Conservation (phyloP, 1,284 basidiomycete genomes). For the Fomitopsis pinicola region DNA sequence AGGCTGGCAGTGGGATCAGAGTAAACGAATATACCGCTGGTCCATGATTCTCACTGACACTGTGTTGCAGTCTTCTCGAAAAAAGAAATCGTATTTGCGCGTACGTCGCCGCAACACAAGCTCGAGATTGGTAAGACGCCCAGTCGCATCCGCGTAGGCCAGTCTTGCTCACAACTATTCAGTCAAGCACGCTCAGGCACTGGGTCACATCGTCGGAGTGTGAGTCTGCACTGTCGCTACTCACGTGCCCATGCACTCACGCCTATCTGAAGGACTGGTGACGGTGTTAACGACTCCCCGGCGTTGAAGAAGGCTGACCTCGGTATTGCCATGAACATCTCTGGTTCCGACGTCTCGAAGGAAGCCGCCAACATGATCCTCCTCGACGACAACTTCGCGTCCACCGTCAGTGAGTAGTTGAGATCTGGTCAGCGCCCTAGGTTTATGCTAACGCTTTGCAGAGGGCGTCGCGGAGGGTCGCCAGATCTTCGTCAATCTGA, state of each 20-base stretch:
- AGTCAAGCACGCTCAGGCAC: constrained; percentile 68
- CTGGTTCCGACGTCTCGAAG: constrained; percentile 69
- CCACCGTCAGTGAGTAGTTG: constrained; percentile 56
- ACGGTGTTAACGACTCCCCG: constrained; percentile 70
- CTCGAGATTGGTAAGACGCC: constrained; percentile 52
- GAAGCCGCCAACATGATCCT: constrained; percentile 74
- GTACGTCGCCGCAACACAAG: constrained; percentile 70
- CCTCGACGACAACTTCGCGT: constrained; percentile 67
- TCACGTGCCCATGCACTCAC: background rate
- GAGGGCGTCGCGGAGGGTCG: constrained; percentile 67
- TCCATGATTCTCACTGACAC: background rate
- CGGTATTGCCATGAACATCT: constrained; percentile 74
- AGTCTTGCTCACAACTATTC: background rate
- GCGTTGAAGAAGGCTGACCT: constrained; percentile 69
- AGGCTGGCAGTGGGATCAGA: constrained; percentile 70
- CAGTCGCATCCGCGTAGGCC: background rate
- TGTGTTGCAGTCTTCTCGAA: constrained; percentile 50
- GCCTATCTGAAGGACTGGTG: constrained; percentile 38
- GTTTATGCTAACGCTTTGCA: constrained; percentile 16
- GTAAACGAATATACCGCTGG: constrained; percentile 24
- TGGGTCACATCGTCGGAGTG: constrained; percentile 70
- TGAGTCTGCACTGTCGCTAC: constrained; percentile 29
- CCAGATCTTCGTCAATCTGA: constrained; percentile 65
- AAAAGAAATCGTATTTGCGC: constrained; percentile 67
- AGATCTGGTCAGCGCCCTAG: background rate